A percentile compares a stretch with the other conserved stretches of the same genome.
These are phyloP conservation scores for Lentinula sp. DNA, from an alignment of 768 basidiomycete genomes.

Conservation along the genomic window DNA sequence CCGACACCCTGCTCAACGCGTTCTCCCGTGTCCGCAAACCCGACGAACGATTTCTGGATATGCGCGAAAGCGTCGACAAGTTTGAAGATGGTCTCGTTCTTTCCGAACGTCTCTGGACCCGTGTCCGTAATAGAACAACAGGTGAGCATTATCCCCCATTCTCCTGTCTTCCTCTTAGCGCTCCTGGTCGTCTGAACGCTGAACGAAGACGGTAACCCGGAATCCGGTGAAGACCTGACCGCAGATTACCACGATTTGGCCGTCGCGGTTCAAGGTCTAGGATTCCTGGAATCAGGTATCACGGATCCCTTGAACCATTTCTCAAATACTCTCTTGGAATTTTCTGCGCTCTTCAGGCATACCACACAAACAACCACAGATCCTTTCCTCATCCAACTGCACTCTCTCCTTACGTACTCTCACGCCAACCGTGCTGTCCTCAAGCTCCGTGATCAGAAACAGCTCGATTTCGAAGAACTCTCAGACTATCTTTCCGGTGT, in stretches of 20 bases:
- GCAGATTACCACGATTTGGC: slow-evolving; percentile 97
- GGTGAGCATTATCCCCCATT: slow-evolving; percentile 52
- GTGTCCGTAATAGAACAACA: slow-evolving; percentile 75
- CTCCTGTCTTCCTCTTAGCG: slow-evolving; percentile 19
- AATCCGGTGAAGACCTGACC: slow-evolving; percentile 88
- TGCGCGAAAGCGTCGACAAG: slow-evolving; percentile 90
- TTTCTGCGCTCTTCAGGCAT: slow-evolving; percentile 84
- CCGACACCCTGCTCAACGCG: slow-evolving; percentile 93
- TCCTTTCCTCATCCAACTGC: slow-evolving; percentile 85
- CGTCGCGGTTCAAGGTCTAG: slow-evolving; percentile 92
- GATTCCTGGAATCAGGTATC: slow-evolving; percentile 97
- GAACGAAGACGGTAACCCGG: slow-evolving; percentile 74
- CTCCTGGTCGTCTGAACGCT: slow-evolving; percentile 63
- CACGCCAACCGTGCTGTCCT: slow-evolving; percentile 91
- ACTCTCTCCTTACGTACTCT: slow-evolving; percentile 90
- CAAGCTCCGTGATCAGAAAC: slow-evolving; percentile 95
- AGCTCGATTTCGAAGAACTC: slow-evolving; percentile 96
- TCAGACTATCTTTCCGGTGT: slow-evolving; percentile 93
- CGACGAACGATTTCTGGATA: slow-evolving; percentile 89
- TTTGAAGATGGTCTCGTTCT: slow-evolving; percentile 89
- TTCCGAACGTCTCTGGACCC: slow-evolving; percentile 76
- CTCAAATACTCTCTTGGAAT: slow-evolving; percentile 92
- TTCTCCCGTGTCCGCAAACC: slow-evolving; percentile 96
- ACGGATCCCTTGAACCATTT: slow-evolving; percentile 97
- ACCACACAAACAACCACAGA: slow-evolving; percentile 87